Conservation (phyloP, 208 protist species). For the Strigomonas galati region DNA sequence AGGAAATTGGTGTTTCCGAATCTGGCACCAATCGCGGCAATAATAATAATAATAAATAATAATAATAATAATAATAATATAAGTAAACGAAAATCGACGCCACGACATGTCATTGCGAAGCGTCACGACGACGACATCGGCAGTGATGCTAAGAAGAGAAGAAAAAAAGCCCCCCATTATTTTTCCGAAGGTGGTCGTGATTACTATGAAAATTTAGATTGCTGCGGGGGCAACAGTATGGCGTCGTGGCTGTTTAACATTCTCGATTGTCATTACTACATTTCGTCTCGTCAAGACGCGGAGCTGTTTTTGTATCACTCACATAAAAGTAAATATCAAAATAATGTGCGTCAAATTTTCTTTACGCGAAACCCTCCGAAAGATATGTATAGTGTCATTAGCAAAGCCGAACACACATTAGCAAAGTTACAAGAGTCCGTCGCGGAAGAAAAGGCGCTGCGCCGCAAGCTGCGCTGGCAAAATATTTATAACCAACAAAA, state of each 20-base stretch:
- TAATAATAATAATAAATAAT: too few species aligned
- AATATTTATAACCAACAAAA: not conserved
- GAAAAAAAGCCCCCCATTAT: not conserved
- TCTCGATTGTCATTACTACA: conserved; percentile 39
- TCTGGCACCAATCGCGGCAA: too few species aligned
- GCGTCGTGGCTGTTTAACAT: conserved; percentile 56
- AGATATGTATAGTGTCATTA: conserved; percentile 54
- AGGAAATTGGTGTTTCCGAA: too few species aligned
- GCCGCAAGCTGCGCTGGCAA: conserved; percentile 15
- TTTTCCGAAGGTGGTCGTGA: conserved; percentile 17
- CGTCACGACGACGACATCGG: too few species aligned
- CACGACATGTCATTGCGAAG: too few species aligned
- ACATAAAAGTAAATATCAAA: not conserved
- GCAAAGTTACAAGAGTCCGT: conserved; percentile 65
- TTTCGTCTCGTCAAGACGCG: conserved; percentile 7
- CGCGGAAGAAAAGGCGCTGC: conserved; percentile 61
- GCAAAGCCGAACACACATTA: conserved; percentile 55
- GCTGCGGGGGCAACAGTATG: conserved; percentile 27
- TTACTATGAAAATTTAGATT: conserved; percentile 40
- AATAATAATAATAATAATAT: too few species aligned
- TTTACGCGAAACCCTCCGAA: conserved; percentile 57
- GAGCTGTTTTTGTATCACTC: not conserved
- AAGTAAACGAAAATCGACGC: too few species aligned
- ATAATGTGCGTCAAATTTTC: conserved; percentile 30
- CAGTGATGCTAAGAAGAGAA: too few species aligned